Base-by-base conservation (phyloP, 2,329 filamentous ascomycete genomes). In the Thelonectria blattea region DNA sequence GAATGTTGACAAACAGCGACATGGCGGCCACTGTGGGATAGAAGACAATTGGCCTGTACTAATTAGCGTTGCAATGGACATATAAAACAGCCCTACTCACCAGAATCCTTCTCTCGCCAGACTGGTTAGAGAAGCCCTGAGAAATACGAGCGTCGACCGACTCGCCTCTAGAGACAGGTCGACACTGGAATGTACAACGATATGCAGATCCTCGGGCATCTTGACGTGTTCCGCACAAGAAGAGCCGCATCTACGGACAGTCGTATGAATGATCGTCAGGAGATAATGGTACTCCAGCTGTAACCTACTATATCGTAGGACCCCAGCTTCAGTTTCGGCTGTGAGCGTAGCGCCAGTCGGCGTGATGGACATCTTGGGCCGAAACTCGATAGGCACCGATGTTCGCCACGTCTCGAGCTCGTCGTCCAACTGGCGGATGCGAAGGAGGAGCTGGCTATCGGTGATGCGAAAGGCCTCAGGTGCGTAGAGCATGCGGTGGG, bases 241-340 rank as follows among this genome's bases (percentile, higher is more conserved):
- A 2, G 60, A 50, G 15, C 46, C 75, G 61, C 83, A 85, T 2
- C 83, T 74, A 8, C 82, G 79, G 34, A 81, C 84, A 0, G 84
- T 81, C 11, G 80, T 76, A 62, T 86, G 84, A 32, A 86, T 85
- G 14, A 79, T 79, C 3, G 79, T 80, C 68, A 85, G 75, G 59
- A 84, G 76, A 56, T 84, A 77, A 62, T 85, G 80, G 62, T 86
- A 87, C 52, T 85, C 82, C 5, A 86, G 69, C 9, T 81, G 78
- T 6, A 84, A 66, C 56, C 83, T 75, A n/a, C 83, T 78, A 5
- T 74, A 71, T 12, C 80, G 74, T 74, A 84, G 81, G 53, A 73
- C 76, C 22, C 75, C 71, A 14, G 54, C 43, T 6, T 54, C 64
- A 2, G 67, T 57, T 15, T 69, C 53, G 62, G 46, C 30, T 14